Evolutionary conservation across 495 filamentous ascomycete species (phyloP).

Genomic region (Hyphodiscus hymeniophilus): DNA sequence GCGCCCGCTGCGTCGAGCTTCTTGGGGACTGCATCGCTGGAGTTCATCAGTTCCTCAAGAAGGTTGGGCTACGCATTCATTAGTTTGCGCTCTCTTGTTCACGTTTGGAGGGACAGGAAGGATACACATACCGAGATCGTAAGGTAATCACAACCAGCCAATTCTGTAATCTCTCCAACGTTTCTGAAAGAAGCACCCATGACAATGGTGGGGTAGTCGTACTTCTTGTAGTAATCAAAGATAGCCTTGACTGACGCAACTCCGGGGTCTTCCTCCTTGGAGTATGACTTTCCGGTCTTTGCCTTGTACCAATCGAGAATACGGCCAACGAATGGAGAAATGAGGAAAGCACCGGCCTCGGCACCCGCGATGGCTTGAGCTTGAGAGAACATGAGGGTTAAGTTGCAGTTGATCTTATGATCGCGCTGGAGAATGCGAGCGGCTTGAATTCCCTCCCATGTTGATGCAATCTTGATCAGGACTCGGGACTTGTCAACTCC

Average conservation of each 20-base stretch:
- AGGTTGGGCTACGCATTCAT: slow-evolving; percentile 61
- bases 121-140: slow-evolving; percentile 92
- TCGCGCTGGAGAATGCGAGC: slow-evolving; percentile 88
- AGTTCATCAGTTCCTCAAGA: slow-evolving; percentile 88
- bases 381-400: slow-evolving; percentile 97
- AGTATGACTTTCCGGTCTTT: slow-evolving; percentile 85
- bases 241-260: slow-evolving; percentile 92
- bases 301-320: slow-evolving; percentile 99
- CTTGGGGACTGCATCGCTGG: slow-evolving; percentile 68
- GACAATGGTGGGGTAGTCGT: slow-evolving; percentile 95
- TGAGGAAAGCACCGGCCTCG: slow-evolving; percentile 95
- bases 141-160: slow-evolving; percentile 96
- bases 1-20: slow-evolving; percentile 77
- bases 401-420: slow-evolving; percentile 94
- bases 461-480: slow-evolving; percentile 83
- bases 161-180: slow-evolving; percentile 91
- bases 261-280: slow-evolving; percentile 84
- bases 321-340: slow-evolving; percentile 98
- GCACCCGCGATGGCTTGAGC: slow-evolving; percentile 94
- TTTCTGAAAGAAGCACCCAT: slow-evolving; percentile 99
- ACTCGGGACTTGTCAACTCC: slow-evolving; percentile 91
- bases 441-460: slow-evolving; percentile 97
- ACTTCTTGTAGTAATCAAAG: slow-evolving; percentile 99
- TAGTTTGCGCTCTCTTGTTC: slow-evolving; percentile 10
- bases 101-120: too few relatives aligned